Percentiles rank a stretch among this genome's conserved stretches.
phyloP scores from a whole-genome alignment of 352 stramenopile genomes.

The Phytopythium cucurbitacearum region DNA sequence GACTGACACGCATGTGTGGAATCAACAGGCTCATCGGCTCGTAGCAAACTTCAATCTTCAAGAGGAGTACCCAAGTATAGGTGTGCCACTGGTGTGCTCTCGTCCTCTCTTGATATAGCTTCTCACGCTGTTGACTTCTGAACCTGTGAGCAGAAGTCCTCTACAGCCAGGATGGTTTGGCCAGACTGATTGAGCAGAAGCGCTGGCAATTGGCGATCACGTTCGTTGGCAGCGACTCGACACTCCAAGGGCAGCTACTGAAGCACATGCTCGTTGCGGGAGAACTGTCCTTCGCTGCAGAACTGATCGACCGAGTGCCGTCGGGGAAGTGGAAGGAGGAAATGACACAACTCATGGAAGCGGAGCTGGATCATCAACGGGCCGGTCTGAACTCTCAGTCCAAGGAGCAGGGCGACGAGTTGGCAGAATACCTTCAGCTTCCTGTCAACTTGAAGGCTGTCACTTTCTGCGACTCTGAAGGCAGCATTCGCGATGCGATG shows the following conservation, averaged over 20 bases:
- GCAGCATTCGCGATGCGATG: constrained; percentile 14
- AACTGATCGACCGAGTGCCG: constrained; percentile 31
- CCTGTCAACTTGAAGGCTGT: constrained; percentile 15
- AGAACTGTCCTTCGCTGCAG: constrained; percentile 20
- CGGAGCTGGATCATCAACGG: neutral
- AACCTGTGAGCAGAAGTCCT: constrained; percentile 27
- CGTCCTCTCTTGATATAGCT: no score
- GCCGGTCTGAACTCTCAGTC: neutral
- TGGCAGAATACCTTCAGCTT: constrained; percentile 22
- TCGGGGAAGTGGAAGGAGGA: constrained; percentile 23
- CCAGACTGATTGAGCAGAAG: constrained; percentile 57
- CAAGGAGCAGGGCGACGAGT: neutral
- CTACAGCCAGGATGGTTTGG: constrained; percentile 51
- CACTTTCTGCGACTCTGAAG: constrained; percentile 39
- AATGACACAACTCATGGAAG: constrained; percentile 1
- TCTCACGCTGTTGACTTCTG: no score
- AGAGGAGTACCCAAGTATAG: constrained; percentile 50
- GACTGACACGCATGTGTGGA: neutral
- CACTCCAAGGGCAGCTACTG: constrained; percentile 45
- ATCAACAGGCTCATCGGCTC: constrained; percentile 43
- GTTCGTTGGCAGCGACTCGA: constrained; percentile 51
- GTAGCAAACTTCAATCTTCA: constrained; percentile 49
- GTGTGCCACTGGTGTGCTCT: constrained; percentile 5
- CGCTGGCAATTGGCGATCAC: constrained; percentile 57
- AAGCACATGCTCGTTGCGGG: constrained; percentile 31